These are phyloP conservation scores for Saccharum officinarum DNA, from an alignment of 176 grass and related monocot genomes.

Conservation along the genomic window DNA sequence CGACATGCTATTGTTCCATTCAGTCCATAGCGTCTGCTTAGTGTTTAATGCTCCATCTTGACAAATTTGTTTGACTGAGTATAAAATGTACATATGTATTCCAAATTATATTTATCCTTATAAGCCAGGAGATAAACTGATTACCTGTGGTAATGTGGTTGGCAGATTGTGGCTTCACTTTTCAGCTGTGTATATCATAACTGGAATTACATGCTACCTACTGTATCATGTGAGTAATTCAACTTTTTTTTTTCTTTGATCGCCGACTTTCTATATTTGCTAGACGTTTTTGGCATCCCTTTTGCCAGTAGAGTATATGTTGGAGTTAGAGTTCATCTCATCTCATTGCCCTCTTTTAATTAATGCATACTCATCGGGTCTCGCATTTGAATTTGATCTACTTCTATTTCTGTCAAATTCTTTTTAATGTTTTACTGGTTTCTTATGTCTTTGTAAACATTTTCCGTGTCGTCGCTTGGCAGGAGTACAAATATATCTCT, in stretches of 20 bases:
- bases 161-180: conserved; percentile 98
- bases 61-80: not conserved
- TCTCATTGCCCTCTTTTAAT: not conserved
- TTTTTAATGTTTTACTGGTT: not conserved
- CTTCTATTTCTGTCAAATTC: not conserved
- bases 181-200: conserved; percentile 82
- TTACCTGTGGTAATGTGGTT: conserved; percentile 29
- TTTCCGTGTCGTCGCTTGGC: conserved; percentile 25
- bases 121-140: conserved; percentile 13
- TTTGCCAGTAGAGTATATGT: not conserved
- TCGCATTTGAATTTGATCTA: not conserved
- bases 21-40: not conserved
- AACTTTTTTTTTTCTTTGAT: not conserved
- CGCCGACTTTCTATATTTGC: not conserved
- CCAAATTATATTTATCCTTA: conserved; percentile 7
- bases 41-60: conserved; percentile 4
- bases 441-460: conserved; percentile 23
- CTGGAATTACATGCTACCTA: conserved; percentile 77
- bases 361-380: not conserved
- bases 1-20: not conserved
- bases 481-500: conserved; percentile 92
- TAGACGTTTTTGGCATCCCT: conserved; percentile 18
- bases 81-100: conserved; percentile 5
- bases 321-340: not conserved
- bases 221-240: conserved; percentile 81